Conservation (phyloP, 441 rosid species). For the Biscutella laevigata region DNA sequence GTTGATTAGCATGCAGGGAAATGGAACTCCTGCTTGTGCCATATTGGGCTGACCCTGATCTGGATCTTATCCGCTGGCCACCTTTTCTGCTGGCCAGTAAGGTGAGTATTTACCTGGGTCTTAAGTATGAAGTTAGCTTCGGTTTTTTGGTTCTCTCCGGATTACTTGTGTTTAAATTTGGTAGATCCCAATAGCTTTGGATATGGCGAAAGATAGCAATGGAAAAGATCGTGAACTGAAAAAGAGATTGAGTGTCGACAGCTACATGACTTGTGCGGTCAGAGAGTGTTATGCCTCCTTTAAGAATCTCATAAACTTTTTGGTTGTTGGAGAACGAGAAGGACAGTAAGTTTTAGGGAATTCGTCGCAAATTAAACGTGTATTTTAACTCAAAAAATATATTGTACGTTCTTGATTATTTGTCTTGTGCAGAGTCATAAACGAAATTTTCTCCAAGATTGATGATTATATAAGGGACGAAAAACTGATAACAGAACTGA, state of each 20-base stretch:
- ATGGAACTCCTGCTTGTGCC: slow-evolving; percentile 97
- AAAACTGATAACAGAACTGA: slow-evolving; percentile 47
- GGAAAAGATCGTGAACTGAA: slow-evolving; percentile 85
- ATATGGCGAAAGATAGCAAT: slow-evolving; percentile 97
- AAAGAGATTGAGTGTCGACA: slow-evolving; percentile 65
- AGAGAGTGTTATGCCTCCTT: slow-evolving; percentile 94
- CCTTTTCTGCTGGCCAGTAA: slow-evolving; percentile 98
- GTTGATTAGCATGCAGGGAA: slow-evolving; percentile 57
- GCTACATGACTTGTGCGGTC: slow-evolving; percentile 89
- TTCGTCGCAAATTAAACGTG: background rate
- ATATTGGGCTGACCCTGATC: slow-evolving; percentile 97
- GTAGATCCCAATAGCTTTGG: too few species aligned
- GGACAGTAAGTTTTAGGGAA: slow-evolving; percentile 53
- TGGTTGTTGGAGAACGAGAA: slow-evolving; percentile 76
- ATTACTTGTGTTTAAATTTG: slow-evolving; percentile 8
- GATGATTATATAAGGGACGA: slow-evolving; percentile 40
- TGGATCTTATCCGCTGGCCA: slow-evolving; percentile 92
- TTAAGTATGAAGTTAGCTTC: too few species aligned
- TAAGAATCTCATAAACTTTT: slow-evolving; percentile 54
- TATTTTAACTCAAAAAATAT: background rate
- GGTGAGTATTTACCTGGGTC: slow-evolving; percentile 46
- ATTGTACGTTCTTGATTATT: slow-evolving; percentile 1
- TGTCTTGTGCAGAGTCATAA: slow-evolving; percentile 63
- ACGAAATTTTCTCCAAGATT: slow-evolving; percentile 52
- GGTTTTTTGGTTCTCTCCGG: too few species aligned